Percentiles rank a stretch among this genome's conserved stretches.
Conservation (phyloP, 2,329 filamentous ascomycete genomes). For the Colletotrichum sp. region DNA sequence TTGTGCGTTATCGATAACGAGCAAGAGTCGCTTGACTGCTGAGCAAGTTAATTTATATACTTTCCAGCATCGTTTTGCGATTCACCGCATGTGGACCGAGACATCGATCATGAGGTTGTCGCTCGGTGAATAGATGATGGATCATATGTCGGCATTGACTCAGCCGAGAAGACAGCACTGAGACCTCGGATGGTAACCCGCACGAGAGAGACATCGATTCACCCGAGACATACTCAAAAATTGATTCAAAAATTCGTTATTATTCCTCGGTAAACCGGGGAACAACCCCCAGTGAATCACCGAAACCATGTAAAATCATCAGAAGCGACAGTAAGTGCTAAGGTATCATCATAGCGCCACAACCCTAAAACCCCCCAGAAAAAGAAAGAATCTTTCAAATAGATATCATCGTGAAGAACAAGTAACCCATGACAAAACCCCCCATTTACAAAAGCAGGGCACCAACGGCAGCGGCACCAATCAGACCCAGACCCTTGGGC, state of each 20-base stretch:
- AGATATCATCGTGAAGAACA: background rate
- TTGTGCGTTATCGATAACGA: background rate
- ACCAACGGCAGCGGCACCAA: slow-evolving; percentile 15
- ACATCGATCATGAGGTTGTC: background rate
- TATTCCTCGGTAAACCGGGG: background rate
- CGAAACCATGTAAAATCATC: background rate
- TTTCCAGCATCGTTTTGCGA: background rate
- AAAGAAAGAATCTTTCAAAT: background rate
- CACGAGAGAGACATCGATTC: background rate
- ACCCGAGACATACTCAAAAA: background rate
- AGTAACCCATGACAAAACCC: background rate
- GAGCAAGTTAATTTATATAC: rapidly evolving
- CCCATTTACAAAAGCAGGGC: slow-evolving; percentile 7
- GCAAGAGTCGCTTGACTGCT: background rate
- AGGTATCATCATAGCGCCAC: background rate
- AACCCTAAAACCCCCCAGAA: background rate
- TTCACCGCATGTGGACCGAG: rapidly evolving
- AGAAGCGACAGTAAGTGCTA: slow-evolving; percentile 11
- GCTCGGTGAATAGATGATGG: background rate
- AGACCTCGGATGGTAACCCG: no score
- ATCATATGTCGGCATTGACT: background rate
- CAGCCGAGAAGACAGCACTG: background rate
- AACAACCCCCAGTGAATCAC: background rate
- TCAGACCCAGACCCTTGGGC: slow-evolving; percentile 1
- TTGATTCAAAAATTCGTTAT: background rate